Conservation (phyloP, 768 basidiomycete genomes). For the Mycena venus region DNA sequence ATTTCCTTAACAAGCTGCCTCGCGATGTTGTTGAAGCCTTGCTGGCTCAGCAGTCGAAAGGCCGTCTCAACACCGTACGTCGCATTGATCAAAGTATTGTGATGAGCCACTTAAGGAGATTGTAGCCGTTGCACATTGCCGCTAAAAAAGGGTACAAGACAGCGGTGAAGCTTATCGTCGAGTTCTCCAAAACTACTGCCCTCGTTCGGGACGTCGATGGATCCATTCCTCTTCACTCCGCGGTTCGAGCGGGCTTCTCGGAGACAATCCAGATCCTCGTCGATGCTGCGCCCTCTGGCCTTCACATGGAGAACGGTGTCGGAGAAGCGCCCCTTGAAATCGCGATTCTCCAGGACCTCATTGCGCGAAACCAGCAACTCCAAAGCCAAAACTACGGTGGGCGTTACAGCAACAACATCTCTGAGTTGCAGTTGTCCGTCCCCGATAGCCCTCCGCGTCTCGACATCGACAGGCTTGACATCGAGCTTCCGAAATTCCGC, state of each 20-base stretch:
- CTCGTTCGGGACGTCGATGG: constrained; percentile 61
- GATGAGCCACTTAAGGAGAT: neutral
- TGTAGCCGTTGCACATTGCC: constrained; percentile 69
- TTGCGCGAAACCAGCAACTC: constrained; percentile 34
- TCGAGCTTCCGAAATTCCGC: constrained; percentile 41
- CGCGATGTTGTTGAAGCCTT: constrained; percentile 59
- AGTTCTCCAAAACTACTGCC: constrained; percentile 51
- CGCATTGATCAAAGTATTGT: neutral
- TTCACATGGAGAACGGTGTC: constrained; percentile 65
- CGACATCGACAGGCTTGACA: constrained; percentile 32
- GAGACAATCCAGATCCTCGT: constrained; percentile 56
- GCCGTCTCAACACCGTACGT: constrained; percentile 60
- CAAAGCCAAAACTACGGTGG: neutral
- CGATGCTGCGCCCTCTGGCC: constrained; percentile 50
- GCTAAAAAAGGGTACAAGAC: constrained; percentile 50
- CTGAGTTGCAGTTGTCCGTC: constrained; percentile 24
- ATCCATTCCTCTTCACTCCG: constrained; percentile 65
- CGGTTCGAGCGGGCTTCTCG: constrained; percentile 50
- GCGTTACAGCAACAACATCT: neutral
- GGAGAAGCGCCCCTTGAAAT: constrained; percentile 60
- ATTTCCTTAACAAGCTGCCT: constrained; percentile 66
- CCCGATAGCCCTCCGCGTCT: constrained; percentile 30
- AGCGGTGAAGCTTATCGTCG: constrained; percentile 52
- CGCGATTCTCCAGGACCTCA: constrained; percentile 43
- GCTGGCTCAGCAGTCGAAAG: constrained; percentile 61